phyloP scores from a whole-genome alignment of 805 yeast species.

The Metschnikowia santaceciliae region DNA sequence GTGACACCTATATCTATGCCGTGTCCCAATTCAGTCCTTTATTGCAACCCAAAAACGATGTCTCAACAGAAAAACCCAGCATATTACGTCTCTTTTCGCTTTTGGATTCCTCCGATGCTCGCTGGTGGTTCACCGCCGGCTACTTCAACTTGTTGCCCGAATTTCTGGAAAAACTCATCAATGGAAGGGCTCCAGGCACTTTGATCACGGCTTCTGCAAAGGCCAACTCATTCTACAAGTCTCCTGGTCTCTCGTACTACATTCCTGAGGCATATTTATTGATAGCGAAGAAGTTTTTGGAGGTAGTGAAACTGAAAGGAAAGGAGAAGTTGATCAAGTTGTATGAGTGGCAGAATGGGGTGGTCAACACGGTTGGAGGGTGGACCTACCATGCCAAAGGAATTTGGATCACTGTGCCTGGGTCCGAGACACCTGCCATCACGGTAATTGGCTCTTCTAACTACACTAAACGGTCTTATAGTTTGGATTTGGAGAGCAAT shows the following conservation, averaged over 20 bases:
- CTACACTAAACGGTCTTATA: slow-evolving; percentile 85
- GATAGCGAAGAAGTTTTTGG: slow-evolving; percentile 65
- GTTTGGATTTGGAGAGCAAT: slow-evolving; percentile 83
- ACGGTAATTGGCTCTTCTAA: slow-evolving; percentile 91
- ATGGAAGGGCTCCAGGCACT: slow-evolving; percentile 55
- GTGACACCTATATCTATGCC: slow-evolving; percentile 76
- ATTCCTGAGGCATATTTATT: slow-evolving; percentile 85
- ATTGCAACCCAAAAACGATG: slow-evolving; percentile 49
- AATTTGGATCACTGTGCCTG: slow-evolving; percentile 70
- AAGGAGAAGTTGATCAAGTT: slow-evolving; percentile 49
- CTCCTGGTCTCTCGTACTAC: slow-evolving; percentile 74
- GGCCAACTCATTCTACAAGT: slow-evolving; percentile 86
- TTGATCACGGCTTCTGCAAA: slow-evolving; percentile 90
- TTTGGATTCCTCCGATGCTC: slow-evolving; percentile 49
- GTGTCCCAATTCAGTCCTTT: slow-evolving; percentile 89
- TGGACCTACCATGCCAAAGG: slow-evolving; percentile 99
- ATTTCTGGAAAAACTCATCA: slow-evolving; percentile 54
- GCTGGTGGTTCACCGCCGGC: slow-evolving; percentile 93
- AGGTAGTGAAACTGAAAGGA: slow-evolving; percentile 41
- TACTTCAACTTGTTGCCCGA: slow-evolving; percentile 88
- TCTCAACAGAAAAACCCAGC: slow-evolving; percentile 78
- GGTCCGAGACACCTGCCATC: slow-evolving; percentile 56
- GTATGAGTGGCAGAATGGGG: slow-evolving; percentile 84
- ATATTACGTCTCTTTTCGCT: slow-evolving; percentile 58
- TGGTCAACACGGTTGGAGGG: slow-evolving; percentile 75